Evolutionary conservation across 768 basidiomycete genomes (phyloP), one percentile per base, ranked within the genome.

Genomic region (Saitozyma sp.): DNA sequence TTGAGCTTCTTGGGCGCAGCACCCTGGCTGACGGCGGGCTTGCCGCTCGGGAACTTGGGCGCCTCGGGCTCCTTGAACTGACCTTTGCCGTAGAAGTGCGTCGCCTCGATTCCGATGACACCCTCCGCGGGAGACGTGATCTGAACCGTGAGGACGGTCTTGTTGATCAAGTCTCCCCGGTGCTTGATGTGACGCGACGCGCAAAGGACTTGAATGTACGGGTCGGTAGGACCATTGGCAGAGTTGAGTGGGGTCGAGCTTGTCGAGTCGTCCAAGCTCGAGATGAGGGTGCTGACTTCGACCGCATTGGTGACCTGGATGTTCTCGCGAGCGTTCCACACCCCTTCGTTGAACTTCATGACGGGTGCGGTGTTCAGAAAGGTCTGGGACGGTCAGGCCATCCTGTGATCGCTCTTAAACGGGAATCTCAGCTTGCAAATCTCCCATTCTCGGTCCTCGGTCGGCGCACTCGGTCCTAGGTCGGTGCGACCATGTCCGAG

Each of bases 311-410:
- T 58, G 48, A 58, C 56, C 10, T 50, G 17, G 45, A 58, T 58
- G 45, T 58, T 45, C 41, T 58, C 56, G n/a, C 56, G 56, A 46
- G 43, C 56, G 16, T 48, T 50, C 56, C 56, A 58, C 11, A 58
- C 56, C 1, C 56, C 56, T 38, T 58, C 56, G 56, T 58, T 50
- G 46, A 58, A 58, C 46, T 58, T 58, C 56, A 58, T 58, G 43
- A 38, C 48, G 56, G 46, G 2, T 29, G 2, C 5, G 29, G 2
- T 29, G 29, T 29, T 2, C 29, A 29, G 29, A 29, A 29, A 29
- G 29, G 29, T 29, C 29, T 29, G 2, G 29, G 29, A 29, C 2
- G 2, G 29, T 29, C 29, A 29, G 29, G 29, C 29, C 29, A 29
- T 29, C 29, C 29, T 29, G 29, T 29, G 29, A 29, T 29, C 29